phyloP scores from a whole-genome alignment of 2,329 filamentous ascomycete species.

The Ramularia endophylla region DNA sequence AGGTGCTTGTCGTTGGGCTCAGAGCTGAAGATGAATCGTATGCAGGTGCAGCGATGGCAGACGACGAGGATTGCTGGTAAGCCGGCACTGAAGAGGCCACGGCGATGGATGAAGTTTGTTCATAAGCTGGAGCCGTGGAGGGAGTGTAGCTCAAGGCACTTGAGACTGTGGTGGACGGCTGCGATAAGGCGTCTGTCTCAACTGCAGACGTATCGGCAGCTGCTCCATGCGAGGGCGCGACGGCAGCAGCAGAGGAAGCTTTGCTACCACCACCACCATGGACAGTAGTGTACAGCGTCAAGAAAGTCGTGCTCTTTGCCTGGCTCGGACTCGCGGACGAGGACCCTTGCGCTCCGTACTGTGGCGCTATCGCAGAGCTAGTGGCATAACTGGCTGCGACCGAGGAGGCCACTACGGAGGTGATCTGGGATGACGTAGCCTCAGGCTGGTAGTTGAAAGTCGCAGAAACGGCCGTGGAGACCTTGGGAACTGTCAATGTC shows the following conservation, averaged over 20 bases:
- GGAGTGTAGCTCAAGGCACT: neutral
- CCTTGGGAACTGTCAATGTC: too few relatives aligned
- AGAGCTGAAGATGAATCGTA: neutral
- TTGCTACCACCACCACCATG: neutral
- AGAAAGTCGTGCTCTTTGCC: slow-evolving; percentile 13
- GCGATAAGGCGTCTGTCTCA: too few relatives aligned
- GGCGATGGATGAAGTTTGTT: neutral
- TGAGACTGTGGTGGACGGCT: too few relatives aligned
- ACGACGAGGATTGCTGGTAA: neutral
- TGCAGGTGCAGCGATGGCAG: neutral
- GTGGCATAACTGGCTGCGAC: neutral
- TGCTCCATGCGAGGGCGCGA: slow-evolving; percentile 10
- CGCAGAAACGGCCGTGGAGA: too few relatives aligned
- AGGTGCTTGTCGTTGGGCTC: neutral
- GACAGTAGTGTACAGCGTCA: slow-evolving; percentile 11
- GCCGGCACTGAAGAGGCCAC: neutral
- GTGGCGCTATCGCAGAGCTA: neutral
- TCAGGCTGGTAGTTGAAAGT: too few relatives aligned
- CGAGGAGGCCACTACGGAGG: too few relatives aligned
- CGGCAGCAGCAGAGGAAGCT: slow-evolving; percentile 20
- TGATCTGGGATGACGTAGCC: neutral
- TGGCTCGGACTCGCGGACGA: too few relatives aligned
- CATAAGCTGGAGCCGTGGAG: neutral
- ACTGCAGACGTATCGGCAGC: neutral
- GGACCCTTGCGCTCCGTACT: too few relatives aligned